Evolutionary conservation across 495 filamentous ascomycete species (phyloP).

Genomic region (Cenococcum geophilum): DNA sequence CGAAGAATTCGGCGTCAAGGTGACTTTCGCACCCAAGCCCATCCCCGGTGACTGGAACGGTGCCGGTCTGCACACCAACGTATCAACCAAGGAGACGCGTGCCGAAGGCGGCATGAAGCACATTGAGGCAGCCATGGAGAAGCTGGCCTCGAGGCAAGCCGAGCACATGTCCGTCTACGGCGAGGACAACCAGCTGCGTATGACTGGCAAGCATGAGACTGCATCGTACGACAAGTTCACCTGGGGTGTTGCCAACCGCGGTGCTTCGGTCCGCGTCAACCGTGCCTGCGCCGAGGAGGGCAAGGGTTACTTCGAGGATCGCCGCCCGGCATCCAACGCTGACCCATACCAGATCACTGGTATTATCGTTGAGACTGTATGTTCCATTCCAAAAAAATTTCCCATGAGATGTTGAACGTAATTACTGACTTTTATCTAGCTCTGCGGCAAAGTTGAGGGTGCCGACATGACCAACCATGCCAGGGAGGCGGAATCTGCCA

Average conservation of each 20-base stretch:
- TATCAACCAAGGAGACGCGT: constrained; percentile 81
- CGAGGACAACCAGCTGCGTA: constrained; percentile 84
- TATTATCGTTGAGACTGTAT: constrained; percentile 73
- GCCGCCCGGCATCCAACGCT: constrained; percentile 88
- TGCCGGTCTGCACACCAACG: constrained; percentile 95
- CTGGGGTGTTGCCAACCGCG: constrained; percentile 94
- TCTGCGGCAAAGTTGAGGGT: constrained; percentile 41
- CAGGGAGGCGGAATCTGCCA: constrained; percentile 19
- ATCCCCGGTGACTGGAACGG: constrained; percentile 99
- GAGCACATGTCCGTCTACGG: constrained; percentile 99
- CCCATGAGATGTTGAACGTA: neutral
- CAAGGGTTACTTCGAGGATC: constrained; percentile 98
- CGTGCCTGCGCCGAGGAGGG: constrained; percentile 84
- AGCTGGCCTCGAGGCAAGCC: constrained; percentile 78
- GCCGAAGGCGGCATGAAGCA: constrained; percentile 88
- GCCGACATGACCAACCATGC: constrained; percentile 34
- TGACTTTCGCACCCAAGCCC: constrained; percentile 95
- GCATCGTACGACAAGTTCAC: constrained; percentile 88
- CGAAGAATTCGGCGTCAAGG: constrained; percentile 94
- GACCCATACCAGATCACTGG: constrained; percentile 96
- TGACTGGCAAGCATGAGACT: constrained; percentile 95
- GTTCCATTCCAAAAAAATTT: neutral
- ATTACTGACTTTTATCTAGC: neutral
- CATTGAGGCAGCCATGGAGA: constrained; percentile 81
- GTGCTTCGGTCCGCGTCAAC: constrained; percentile 88